Evolutionary conservation across 2,329 filamentous ascomycete genomes (phyloP), one percentile per base, ranked within the genome.

Genomic region (Botrytis galanthina): DNA sequence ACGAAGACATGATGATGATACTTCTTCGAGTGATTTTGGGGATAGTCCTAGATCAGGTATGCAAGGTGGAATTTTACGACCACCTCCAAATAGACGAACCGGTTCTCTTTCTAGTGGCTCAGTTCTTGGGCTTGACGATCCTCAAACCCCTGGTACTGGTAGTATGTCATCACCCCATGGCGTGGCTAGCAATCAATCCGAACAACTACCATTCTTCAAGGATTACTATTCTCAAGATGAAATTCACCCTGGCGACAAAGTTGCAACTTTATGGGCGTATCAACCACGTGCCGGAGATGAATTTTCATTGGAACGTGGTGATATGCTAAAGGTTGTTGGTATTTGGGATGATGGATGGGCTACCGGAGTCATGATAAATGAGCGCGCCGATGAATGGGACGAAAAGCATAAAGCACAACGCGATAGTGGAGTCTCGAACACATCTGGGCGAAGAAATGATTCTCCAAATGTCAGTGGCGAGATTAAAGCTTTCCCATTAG

Each of bases 321-420:
- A 99, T 81, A 98, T 99, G 95, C 88, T 99, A 80, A 98, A 98
- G 84, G 91, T 99, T 22, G 92, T 98, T 46, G 96, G 96, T 75
- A 99, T 99, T 77, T 99, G 96, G 96, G 96, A 99, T 80, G 96
- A 99, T 81, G 96, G 96, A 64, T 99, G 96, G 96, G 96, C 96
- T 18, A 99, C 96, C 1, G 96, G 96, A 79, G 88, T 98, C 72
- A 87, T 97, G 80, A 85, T 97, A 73, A 87, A 91, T 71, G 93
- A 97, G 79, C 88, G 90, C 72, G 94, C 94, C 3, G 95, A 98
- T 75, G 93, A 98, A 76, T 98, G 94, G 90, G 93, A 97, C 78
- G 87, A 88, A 61, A 88, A 91, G 76, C 89, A 90, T 79, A 91
- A 93, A 79, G 85, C 90, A 48, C 94, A 97, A 80, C 90, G 96